Conservation (phyloP, 306 rosid species). For the Vachellia collinsii region DNA sequence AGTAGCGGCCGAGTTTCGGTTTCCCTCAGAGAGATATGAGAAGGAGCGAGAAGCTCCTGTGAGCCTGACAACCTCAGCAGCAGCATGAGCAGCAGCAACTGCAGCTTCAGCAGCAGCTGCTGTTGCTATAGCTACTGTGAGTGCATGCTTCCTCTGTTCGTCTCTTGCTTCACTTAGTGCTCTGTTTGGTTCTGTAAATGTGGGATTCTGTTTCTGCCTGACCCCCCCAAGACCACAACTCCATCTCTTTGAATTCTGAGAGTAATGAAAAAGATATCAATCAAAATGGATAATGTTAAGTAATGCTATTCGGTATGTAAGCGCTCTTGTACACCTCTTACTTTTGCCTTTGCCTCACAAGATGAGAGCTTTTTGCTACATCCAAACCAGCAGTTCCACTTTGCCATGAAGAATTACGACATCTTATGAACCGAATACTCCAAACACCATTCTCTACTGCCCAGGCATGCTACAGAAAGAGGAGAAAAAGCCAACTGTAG, state of each 20-base stretch:
- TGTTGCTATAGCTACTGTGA: constrained; percentile 79
- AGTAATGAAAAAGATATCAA: constrained; percentile 11
- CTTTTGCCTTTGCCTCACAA: constrained; percentile 41
- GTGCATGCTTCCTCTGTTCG: constrained; percentile 79
- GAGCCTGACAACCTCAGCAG: constrained; percentile 84
- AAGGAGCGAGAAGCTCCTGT: constrained; percentile 49
- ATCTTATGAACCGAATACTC: constrained; percentile 13
- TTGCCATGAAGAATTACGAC: constrained; percentile 46
- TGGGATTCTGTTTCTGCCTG: constrained; percentile 51
- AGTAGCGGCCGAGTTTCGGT: constrained; percentile 61
- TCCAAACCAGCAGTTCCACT: constrained; percentile 58
- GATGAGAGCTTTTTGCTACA: constrained; percentile 49
- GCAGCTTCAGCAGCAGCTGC: constrained; percentile 92
- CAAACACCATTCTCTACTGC: constrained; percentile 13
- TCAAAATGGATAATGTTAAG: constrained; percentile 12
- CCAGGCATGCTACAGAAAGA: background rate
- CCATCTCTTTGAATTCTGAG: constrained; percentile 62
- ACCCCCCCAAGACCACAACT: constrained; percentile 59
- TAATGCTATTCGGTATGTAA: background rate
- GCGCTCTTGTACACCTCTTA: constrained; percentile 31
- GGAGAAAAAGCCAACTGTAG: background rate
- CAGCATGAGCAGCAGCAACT: constrained; percentile 86
- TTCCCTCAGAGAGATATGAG: constrained; percentile 40
- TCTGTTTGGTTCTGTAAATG: constrained; percentile 52
- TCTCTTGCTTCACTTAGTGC: constrained; percentile 64